Conservation (phyloP, 208 protist genomes). For the Acanthamoeba lenticulata region DNA sequence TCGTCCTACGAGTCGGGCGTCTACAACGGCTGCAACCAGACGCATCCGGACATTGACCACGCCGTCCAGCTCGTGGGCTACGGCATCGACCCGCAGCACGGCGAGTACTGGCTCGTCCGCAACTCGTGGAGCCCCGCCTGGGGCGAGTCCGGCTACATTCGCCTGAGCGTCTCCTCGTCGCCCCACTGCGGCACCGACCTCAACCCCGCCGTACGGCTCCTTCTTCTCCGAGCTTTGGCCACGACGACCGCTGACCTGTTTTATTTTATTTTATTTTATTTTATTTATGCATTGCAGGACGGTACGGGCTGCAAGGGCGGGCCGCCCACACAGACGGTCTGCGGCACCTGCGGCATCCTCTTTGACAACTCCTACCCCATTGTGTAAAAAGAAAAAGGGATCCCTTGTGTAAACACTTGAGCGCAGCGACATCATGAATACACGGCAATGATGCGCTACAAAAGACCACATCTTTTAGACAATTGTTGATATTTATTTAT, state of each 20-base stretch:
- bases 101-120: conserved; percentile 82
- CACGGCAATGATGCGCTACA: no score
- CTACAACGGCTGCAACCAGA: conserved; percentile 72
- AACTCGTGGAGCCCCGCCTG: conserved; percentile 85
- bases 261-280: neutral
- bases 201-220: neutral
- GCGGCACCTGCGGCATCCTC: conserved; percentile 91
- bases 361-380: conserved; percentile 87
- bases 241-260: neutral
- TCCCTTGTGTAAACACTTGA: no score
- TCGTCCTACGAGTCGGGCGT: conserved; percentile 71
- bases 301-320: conserved; percentile 88
- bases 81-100: conserved; percentile 71
- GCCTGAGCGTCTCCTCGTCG: conserved; percentile 63
- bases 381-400: neutral
- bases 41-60: conserved; percentile 77
- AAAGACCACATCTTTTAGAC: no score
- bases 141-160: conserved; percentile 85
- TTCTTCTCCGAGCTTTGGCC: neutral
- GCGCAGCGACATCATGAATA: no score
- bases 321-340: conserved; percentile 83
- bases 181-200: conserved; percentile 27
- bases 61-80: conserved; percentile 84
- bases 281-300: conserved; percentile 77
- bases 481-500: no score